Evolutionary conservation across 345 rosid species (phyloP).

Genomic region (Ceriops decandra): DNA sequence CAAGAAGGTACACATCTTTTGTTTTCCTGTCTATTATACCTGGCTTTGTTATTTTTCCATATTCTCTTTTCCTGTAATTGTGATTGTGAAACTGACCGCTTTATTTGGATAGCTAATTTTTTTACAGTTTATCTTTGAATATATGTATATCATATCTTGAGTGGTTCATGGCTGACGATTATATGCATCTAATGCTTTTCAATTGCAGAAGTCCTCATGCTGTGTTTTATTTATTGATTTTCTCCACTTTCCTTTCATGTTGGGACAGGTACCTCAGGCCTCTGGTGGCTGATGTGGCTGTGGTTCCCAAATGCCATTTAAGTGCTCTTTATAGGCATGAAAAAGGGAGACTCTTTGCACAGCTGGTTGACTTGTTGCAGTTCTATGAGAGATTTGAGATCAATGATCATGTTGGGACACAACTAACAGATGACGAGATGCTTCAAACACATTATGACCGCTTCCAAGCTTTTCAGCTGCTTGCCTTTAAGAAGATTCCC

Average conservation of each 20-base stretch:
- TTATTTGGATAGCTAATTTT: too few relatives aligned
- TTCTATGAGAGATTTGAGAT: slow-evolving; percentile 98
- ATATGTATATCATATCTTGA: too few relatives aligned
- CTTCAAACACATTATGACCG: slow-evolving; percentile 84
- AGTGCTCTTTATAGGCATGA: slow-evolving; percentile 81
- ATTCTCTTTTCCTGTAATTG: background rate
- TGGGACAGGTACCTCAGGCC: slow-evolving; percentile 82
- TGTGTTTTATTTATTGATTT: slow-evolving; percentile 2
- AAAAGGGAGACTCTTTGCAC: slow-evolving; percentile 90
- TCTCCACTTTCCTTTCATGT: background rate
- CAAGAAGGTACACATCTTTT: slow-evolving; percentile 63
- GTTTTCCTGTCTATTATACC: background rate
- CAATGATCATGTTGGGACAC: slow-evolving; percentile 93
- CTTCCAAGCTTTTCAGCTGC: slow-evolving; percentile 81
- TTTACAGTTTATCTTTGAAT: too few relatives aligned
- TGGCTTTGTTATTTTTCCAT: background rate
- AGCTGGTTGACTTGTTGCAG: slow-evolving; percentile 90
- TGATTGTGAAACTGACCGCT: background rate
- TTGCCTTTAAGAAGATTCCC: slow-evolving; percentile 84
- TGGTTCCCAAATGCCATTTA: slow-evolving; percentile 89
- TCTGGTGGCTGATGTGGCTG: slow-evolving; percentile 93
- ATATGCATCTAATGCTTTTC: too few relatives aligned
- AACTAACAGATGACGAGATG: slow-evolving; percentile 89
- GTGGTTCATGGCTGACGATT: too few relatives aligned
- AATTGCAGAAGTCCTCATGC: background rate